Evolutionary conservation across 2,329 filamentous ascomycete genomes (phyloP), one percentile per base, ranked within the genome.

Genomic region (Blastomyces percursus): DNA sequence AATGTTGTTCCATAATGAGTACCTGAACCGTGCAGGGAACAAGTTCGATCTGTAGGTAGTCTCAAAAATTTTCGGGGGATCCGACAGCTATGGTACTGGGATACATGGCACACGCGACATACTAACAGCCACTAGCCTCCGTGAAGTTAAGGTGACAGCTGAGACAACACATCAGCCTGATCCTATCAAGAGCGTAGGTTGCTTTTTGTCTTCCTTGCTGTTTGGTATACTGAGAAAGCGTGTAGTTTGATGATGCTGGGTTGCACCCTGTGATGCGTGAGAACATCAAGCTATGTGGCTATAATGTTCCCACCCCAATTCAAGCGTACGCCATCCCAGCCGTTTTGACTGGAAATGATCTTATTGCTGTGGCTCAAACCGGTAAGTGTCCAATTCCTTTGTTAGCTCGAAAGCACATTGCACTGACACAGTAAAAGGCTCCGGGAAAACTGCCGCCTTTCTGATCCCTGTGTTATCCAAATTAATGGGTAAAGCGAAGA

Each of bases 401-500:
- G 16, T n/a, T 51, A 7, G 3, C 21, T 7, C 9, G 32, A 44
- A 8, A 54, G n/a, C 56, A 24, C 30, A 24, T 16, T 35, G 21
- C 9, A 7, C 19, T 40, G 16, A 32, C 62, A 3, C 14, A 44
- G 19, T 11, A 40, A 38, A 38, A 96, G 93, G 94, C 24, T 97
- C 93, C 32, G 94, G 94, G 60, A 99, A 99, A 80, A 99, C 94
- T 0, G 93, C 89, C 0, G 92, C 94, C 0, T 99, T 94, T 71
- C 77, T 99, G 4, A 85, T 96, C 62, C 94, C 94, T 0, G 89
- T 96, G 64, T 71, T 97, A 60, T 96, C 91, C 64, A 88, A 89
- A 73, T 78, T 99, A 27, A 96, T 97, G 91, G 94, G 94, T 32
- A 97, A 97, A 77, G 91, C 89, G 6, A 94, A 91, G 77, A 92